Evolutionary conservation across 352 stramenopile genomes (phyloP).

Genomic region (Phytophthora pini): DNA sequence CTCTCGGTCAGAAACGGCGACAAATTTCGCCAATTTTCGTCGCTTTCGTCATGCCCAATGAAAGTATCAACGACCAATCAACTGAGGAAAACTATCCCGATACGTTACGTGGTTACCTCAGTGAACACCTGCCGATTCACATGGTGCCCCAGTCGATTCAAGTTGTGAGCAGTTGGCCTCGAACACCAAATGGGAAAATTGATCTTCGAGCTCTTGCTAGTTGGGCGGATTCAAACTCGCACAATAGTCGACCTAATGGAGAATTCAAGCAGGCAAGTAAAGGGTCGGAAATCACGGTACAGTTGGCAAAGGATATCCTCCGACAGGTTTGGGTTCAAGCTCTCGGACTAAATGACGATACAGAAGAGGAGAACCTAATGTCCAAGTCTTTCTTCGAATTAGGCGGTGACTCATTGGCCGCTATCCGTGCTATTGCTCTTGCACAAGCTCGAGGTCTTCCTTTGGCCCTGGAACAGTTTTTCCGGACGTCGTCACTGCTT

Average conservation of each 20-base stretch:
- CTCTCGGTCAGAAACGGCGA: constrained; percentile 10
- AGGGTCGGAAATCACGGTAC: constrained; percentile 22
- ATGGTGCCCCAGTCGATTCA: constrained; percentile 72
- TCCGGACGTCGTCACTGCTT: constrained; percentile 42
- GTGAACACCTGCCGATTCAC: constrained; percentile 53
- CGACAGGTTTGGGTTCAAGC: constrained; percentile 60
- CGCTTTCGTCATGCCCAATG: constrained; percentile 54
- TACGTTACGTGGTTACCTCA: constrained; percentile 33
- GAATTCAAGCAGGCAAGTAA: neutral
- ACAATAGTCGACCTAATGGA: neutral
- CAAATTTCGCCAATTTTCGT: constrained; percentile 38
- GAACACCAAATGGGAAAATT: constrained; percentile 81
- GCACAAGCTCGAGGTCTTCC: constrained; percentile 53
- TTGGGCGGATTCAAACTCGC: neutral
- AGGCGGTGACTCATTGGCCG: constrained; percentile 68
- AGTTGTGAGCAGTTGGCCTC: constrained; percentile 52
- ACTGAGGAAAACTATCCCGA: constrained; percentile 15
- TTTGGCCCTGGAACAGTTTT: constrained; percentile 56
- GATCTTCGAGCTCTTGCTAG: constrained; percentile 50
- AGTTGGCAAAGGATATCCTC: constrained; percentile 47
- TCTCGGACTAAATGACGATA: constrained; percentile 46
- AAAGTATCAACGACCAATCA: constrained; percentile 8
- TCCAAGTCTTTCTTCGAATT: constrained; percentile 69
- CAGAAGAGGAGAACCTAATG: constrained; percentile 5
- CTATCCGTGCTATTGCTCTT: constrained; percentile 68